Evolutionary conservation across 495 filamentous ascomycete genomes (phyloP).

Genomic region (Oidiodendron maius): DNA sequence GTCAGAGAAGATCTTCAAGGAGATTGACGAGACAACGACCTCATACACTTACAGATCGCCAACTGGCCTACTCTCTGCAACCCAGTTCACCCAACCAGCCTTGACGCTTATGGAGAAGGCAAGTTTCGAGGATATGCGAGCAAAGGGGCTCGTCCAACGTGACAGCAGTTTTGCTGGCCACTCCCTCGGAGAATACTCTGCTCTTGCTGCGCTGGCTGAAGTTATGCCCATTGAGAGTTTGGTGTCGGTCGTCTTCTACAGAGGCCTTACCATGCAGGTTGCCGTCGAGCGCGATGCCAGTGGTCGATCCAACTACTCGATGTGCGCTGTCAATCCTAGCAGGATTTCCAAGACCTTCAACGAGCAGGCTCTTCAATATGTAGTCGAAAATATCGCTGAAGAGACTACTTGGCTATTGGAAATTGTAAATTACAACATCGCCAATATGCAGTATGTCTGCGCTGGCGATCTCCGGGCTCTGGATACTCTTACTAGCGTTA

Average conservation of each 20-base stretch:
- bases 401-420: constrained; percentile 92
- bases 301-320: constrained; percentile 94
- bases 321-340: constrained; percentile 98
- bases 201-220: constrained; percentile 90
- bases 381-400: constrained; percentile 87
- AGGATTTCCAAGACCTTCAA: constrained; percentile 97
- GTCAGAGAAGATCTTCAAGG: constrained; percentile 99
- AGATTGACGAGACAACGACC: constrained; percentile 81
- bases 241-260: constrained; percentile 98
- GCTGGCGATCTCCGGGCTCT: constrained; percentile 95
- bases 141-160: constrained; percentile 90
- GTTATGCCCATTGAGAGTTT: constrained; percentile 99
- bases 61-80: constrained; percentile 91
- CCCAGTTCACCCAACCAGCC: constrained; percentile 97
- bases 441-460: constrained; percentile 97
- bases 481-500: constrained; percentile 80
- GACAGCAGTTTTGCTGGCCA: constrained; percentile 97
- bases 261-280: constrained; percentile 98
- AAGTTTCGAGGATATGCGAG: constrained; percentile 97
- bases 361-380: constrained; percentile 90
- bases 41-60: constrained; percentile 97
- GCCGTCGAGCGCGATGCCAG: constrained; percentile 92
- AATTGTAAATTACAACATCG: constrained; percentile 98
- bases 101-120: constrained; percentile 99
- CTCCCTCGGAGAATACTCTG: constrained; percentile 97